These are phyloP conservation scores for Pseudogymnoascus sp. DNA, from an alignment of 2,329 filamentous ascomycete species.

Conservation along the genomic window DNA sequence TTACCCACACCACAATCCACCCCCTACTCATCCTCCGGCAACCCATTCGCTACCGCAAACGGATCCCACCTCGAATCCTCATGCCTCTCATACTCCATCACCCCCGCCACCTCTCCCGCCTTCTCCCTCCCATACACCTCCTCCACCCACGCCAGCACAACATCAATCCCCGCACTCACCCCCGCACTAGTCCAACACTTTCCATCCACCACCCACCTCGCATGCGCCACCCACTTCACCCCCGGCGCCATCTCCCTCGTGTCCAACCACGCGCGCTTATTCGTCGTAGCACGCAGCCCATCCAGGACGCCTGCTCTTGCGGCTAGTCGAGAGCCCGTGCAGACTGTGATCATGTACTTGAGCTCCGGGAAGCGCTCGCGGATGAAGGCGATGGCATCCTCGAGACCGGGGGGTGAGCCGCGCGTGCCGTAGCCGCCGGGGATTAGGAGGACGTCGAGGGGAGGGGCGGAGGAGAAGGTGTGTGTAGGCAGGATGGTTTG, in stretches of 20 bases:
- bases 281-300: slow-evolving; percentile 53
- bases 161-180: slow-evolving; percentile 54
- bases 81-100: slow-evolving; percentile 51
- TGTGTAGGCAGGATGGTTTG: slow-evolving; percentile 39
- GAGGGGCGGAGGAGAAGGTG: slow-evolving; percentile 38
- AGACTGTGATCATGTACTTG: slow-evolving; percentile 53
- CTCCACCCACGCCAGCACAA: slow-evolving; percentile 47
- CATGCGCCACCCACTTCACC: slow-evolving; percentile 51
- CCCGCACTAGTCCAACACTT: slow-evolving; percentile 60
- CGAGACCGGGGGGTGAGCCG: slow-evolving; percentile 23
- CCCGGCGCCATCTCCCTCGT: slow-evolving; percentile 39
- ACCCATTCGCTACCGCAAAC: slow-evolving; percentile 35
- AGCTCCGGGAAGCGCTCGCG: slow-evolving; percentile 36
- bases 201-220: slow-evolving; percentile 56
- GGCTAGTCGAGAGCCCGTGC: slow-evolving; percentile 53
- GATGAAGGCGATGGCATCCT: slow-evolving; percentile 37
- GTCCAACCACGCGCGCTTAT: slow-evolving; percentile 48
- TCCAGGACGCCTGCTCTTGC: slow-evolving; percentile 53
- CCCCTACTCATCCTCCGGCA: background rate
- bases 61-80: slow-evolving; percentile 42
- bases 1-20: background rate
- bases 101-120: slow-evolving; percentile 37
- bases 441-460: slow-evolving; percentile 56
- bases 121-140: too few relatives aligned
- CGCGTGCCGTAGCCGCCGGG: slow-evolving; percentile 51